These are phyloP conservation scores for Moringa oleifera DNA, from an alignment of 345 rosid species.

Conservation along the genomic window DNA sequence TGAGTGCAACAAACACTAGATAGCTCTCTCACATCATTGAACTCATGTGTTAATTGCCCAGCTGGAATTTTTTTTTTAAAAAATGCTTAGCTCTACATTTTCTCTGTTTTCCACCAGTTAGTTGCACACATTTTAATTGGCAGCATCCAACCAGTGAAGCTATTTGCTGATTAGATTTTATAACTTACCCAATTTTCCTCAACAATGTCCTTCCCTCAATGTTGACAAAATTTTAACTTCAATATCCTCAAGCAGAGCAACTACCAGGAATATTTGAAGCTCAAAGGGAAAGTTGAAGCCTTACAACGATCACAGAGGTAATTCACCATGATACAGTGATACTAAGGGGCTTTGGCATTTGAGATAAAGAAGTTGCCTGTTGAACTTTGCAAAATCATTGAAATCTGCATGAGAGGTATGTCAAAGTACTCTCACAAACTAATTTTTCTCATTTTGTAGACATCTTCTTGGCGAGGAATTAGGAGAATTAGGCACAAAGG, in stretches of 20 bases:
- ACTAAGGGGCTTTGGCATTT: not conserved
- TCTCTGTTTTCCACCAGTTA: not conserved
- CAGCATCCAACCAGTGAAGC: no score
- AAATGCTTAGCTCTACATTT: no score
- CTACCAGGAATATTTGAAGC: slow-evolving; percentile 64
- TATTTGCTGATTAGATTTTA: no score
- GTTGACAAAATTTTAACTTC: not conserved
- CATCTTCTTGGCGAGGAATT: slow-evolving; percentile 82
- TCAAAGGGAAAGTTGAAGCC: slow-evolving; percentile 52
- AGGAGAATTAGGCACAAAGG: slow-evolving; percentile 44
- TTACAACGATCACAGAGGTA: slow-evolving; percentile 75
- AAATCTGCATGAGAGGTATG: not conserved
- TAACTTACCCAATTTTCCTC: no score
- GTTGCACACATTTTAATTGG: not conserved
- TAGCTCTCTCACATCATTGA: no score
- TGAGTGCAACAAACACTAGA: no score
- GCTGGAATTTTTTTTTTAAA: no score
- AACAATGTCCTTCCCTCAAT: not conserved
- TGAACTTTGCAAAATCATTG: not conserved
- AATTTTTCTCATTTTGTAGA: slow-evolving; percentile 28
- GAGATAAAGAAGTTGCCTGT: not conserved
- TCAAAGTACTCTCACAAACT: not conserved
- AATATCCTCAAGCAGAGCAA: slow-evolving; percentile 27
- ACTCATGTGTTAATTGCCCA: no score
- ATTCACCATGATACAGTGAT: not conserved